Conservation (phyloP, 2,329 filamentous ascomycete genomes). For the Dendrostoma leiphaemia region DNA sequence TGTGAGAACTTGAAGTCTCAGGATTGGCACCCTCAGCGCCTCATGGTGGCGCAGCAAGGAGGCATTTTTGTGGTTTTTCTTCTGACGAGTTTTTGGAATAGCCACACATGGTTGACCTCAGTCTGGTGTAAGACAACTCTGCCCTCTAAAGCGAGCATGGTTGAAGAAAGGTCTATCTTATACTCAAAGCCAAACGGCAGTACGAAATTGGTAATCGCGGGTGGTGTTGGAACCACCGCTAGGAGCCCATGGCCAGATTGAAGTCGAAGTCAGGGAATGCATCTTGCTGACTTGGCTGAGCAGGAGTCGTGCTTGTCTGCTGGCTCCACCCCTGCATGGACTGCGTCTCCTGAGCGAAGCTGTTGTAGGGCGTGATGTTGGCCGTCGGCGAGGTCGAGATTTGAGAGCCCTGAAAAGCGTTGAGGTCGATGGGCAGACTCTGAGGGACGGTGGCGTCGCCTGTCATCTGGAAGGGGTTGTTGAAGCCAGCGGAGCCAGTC, state of each 20-base stretch:
- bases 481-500: conserved; percentile 26
- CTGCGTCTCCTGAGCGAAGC: conserved; percentile 19
- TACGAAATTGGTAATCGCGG: too few species aligned
- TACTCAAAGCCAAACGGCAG: not conserved
- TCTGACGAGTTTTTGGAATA: too few species aligned
- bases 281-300: not conserved
- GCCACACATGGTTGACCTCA: too few species aligned
- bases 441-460: conserved; percentile 17
- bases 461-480: conserved; percentile 12
- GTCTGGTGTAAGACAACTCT: too few species aligned
- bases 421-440: conserved; percentile 18
- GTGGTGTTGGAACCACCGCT: not conserved
- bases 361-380: conserved; percentile 23
- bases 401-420: conserved; percentile 24
- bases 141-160: too few species aligned
- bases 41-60: too few species aligned
- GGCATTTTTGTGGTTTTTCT: too few species aligned
- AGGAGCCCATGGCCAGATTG: conserved; percentile 2
- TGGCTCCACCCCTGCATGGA: conserved; percentile 7
- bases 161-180: too few species aligned
- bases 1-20: too few species aligned
- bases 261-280: conserved; percentile 15
- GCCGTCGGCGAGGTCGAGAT: conserved; percentile 24
- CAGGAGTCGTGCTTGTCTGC: not conserved
- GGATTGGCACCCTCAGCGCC: too few species aligned